phyloP scores from a whole-genome alignment of 345 rosid species.

The Aquilaria malaccensis region DNA sequence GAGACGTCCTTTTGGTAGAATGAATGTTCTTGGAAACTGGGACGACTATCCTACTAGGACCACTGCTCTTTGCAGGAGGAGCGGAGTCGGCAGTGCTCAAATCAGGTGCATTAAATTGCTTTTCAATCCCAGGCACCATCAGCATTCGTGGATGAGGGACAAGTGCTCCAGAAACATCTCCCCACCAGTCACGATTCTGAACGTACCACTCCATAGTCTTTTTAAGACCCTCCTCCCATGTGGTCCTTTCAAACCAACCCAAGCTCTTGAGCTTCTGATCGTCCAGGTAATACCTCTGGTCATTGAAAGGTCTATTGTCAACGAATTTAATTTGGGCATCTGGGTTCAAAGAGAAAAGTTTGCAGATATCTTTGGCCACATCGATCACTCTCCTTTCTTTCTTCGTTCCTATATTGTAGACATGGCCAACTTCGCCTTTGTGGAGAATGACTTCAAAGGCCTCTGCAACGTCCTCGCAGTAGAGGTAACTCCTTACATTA shows the following conservation, averaged over 20 bases:
- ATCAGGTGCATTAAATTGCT: conserved; percentile 30
- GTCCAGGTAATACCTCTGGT: conserved; percentile 47
- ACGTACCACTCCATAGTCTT: conserved; percentile 49
- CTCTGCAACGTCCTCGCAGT: conserved; percentile 70
- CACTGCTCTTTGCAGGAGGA: conserved; percentile 8
- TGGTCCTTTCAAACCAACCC: conserved; percentile 40
- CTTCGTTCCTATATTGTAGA: conserved; percentile 64
- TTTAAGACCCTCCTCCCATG: conserved; percentile 47
- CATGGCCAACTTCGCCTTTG: conserved; percentile 71
- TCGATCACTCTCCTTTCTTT: conserved; percentile 67
- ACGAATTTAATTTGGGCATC: conserved; percentile 52
- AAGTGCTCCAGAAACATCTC: conserved; percentile 48
- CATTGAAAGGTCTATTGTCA: conserved; percentile 59
- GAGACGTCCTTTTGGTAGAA: conserved; percentile 33
- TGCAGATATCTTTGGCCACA: conserved; percentile 59
- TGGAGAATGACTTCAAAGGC: conserved; percentile 63
- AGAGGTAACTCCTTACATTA: conserved; percentile 58
- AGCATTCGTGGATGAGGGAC: conserved; percentile 60
- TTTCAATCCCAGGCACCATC: conserved; percentile 56
- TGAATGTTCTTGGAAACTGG: conserved; percentile 25
- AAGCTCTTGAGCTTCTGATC: conserved; percentile 39
- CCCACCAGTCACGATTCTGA: conserved; percentile 53
- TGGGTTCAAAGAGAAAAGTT: conserved; percentile 42
- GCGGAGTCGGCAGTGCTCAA: conserved; percentile 24
- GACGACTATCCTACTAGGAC: conserved; percentile 24